Percentiles rank a stretch among this genome's conserved stretches.
Evolutionary conservation across 2,329 filamentous ascomycete species (phyloP).

Genomic region (Exserohilum rostratum): DNA sequence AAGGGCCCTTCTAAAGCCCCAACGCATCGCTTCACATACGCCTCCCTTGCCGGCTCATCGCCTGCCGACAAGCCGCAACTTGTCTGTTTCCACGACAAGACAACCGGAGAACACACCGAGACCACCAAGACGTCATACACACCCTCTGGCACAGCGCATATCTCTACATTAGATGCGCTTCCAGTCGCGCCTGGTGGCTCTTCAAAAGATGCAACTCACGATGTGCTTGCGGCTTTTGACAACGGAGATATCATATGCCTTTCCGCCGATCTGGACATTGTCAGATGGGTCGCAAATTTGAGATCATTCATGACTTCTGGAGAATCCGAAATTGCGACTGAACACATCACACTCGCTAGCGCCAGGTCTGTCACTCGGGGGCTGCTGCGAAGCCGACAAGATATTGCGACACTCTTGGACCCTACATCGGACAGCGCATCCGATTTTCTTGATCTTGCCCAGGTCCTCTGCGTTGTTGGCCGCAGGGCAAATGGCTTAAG

Average conservation of each 20-base stretch:
- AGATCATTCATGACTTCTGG: conserved; percentile 25
- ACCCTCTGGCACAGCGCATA: conserved; percentile 28
- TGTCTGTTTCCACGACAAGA: conserved; percentile 61
- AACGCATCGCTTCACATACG: conserved; percentile 63
- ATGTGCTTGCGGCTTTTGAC: conserved; percentile 64
- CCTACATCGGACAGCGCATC: conserved; percentile 31
- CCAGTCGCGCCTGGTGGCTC: conserved; percentile 30
- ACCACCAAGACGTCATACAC: conserved; percentile 43
- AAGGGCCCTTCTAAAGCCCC: conserved; percentile 52
- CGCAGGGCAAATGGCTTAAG: conserved; percentile 24
- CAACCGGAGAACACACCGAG: conserved; percentile 41
- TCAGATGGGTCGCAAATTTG: conserved; percentile 42
- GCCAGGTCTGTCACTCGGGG: conserved; percentile 51
- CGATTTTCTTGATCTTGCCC: conserved; percentile 44
- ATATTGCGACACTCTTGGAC: conserved; percentile 50
- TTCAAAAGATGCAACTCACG: conserved; percentile 34
- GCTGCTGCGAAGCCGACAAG: conserved; percentile 53
- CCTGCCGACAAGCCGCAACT: conserved; percentile 57
- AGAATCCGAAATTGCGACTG: conserved; percentile 30
- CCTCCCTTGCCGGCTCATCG: conserved; percentile 55
- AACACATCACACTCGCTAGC: conserved; percentile 43
- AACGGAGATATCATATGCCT: conserved; percentile 68
- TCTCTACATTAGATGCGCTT: conserved; percentile 42
- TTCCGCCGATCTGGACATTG: conserved; percentile 58
- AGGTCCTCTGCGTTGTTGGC: conserved; percentile 43